These are phyloP conservation scores for Eremomyces bilateralis DNA, from an alignment of 495 filamentous ascomycete species.

Conservation along the genomic window DNA sequence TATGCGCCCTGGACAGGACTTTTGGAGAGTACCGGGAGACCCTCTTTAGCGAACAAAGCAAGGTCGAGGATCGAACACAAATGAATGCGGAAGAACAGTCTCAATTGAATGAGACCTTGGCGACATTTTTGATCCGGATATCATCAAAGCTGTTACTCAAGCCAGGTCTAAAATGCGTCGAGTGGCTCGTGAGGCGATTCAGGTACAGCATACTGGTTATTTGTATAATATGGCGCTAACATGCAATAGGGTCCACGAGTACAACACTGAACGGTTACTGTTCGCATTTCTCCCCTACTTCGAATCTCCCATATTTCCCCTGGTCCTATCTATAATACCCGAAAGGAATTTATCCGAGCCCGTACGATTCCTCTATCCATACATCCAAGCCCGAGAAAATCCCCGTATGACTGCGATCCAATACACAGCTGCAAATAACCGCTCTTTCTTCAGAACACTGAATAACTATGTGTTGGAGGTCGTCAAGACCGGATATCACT, in stretches of 20 bases:
- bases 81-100: conserved; percentile 64
- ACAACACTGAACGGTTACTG: conserved; percentile 60
- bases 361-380: conserved; percentile 71
- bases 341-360: conserved; percentile 36
- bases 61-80: conserved; percentile 59
- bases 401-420: conserved; percentile 64
- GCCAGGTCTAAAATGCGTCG: conserved; percentile 71
- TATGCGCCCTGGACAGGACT: conserved; percentile 63
- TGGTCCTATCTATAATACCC: conserved; percentile 66
- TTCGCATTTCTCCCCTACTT: conserved; percentile 87
- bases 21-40: conserved; percentile 46
- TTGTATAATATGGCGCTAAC: too few species aligned
- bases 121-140: conserved; percentile 60
- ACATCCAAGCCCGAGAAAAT: conserved; percentile 46
- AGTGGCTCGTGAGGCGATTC: conserved; percentile 86
- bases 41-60: conserved; percentile 83
- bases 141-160: conserved; percentile 56
- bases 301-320: conserved; percentile 54
- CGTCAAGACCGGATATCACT: conserved; percentile 41
- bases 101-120: conserved; percentile 53
- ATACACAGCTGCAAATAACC: conserved; percentile 52
- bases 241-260: conserved; percentile 78
- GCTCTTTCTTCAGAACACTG: conserved; percentile 42
- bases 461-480: conserved; percentile 54
- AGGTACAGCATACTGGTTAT: conserved; percentile 38